phyloP scores from a whole-genome alignment of 2,329 filamentous ascomycete species.

The Pyrenophora tritici-repentis region DNA sequence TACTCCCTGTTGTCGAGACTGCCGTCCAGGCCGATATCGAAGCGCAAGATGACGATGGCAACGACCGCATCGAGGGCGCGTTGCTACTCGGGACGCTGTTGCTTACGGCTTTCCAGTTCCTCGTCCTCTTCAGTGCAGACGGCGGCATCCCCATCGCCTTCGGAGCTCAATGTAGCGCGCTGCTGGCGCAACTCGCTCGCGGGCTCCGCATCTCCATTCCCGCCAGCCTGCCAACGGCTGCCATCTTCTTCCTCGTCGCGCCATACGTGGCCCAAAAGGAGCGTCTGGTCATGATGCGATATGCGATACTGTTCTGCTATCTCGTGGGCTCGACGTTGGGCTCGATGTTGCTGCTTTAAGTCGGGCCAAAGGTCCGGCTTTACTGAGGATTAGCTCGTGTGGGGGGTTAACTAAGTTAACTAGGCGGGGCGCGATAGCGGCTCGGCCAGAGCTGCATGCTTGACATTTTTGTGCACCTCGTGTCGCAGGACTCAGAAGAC shows the following conservation, averaged over 20 bases:
- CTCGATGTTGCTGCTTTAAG: conserved; percentile 21
- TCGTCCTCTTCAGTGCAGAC: conserved; percentile 23
- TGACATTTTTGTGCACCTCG: conserved; percentile 8
- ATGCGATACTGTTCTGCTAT: conserved; percentile 30
- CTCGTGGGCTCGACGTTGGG: conserved; percentile 27
- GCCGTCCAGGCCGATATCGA: not conserved
- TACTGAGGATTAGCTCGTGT: conserved; percentile 12
- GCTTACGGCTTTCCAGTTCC: conserved; percentile 19
- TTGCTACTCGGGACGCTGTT: conserved; percentile 10
- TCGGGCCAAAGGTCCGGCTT: not conserved
- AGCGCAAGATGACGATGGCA: conserved; percentile 1
- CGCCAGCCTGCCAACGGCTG: conserved; percentile 26
- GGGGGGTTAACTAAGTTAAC: not conserved
- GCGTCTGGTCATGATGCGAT: conserved; percentile 21
- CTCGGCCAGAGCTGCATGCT: conserved; percentile 5
- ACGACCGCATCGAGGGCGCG: conserved; percentile 7
- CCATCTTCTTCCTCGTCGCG: conserved; percentile 26
- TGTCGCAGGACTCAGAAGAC: conserved; percentile 16
- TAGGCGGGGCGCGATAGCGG: conserved; percentile 26
- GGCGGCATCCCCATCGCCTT: conserved; percentile 2
- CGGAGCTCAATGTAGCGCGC: conserved; percentile 5
- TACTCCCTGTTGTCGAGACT: conserved; percentile 7
- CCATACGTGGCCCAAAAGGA: conserved; percentile 25
- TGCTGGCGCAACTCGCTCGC: conserved; percentile 20
- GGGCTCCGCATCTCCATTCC: conserved; percentile 28